Evolutionary conservation across 371 early-diverging fungal species (phyloP).

Genomic region (Syncephalastrum racemosum): DNA sequence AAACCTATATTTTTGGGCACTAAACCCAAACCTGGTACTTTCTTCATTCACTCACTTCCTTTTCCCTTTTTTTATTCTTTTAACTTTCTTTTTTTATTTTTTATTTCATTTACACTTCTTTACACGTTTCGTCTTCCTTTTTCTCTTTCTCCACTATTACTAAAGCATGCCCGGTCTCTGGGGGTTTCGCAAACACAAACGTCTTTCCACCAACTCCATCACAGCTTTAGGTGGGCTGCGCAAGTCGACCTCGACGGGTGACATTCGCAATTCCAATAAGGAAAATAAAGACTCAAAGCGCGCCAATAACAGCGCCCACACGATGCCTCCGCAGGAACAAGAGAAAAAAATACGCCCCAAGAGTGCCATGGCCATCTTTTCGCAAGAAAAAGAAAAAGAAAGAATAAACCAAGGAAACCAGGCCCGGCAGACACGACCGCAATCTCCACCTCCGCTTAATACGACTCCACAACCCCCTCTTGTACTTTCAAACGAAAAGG

Average conservation of each 20-base stretch:
- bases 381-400: conserved; percentile 5
- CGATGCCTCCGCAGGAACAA: too few species aligned
- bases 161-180: too few species aligned
- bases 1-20: not conserved
- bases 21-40: conserved; percentile 6
- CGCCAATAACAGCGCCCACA: too few species aligned
- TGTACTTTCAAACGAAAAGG: conserved; percentile 2
- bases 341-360: not conserved
- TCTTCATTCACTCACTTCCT: conserved; percentile 3
- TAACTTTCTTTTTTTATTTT: conserved; percentile 10
- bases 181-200: conserved; percentile 1
- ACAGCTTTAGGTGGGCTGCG: conserved; percentile 7
- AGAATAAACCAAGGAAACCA: not conserved
- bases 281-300: too few species aligned
- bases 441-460: too few species aligned
- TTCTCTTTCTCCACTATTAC: not conserved
- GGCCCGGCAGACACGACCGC: not conserved
- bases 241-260: conserved; percentile 24
- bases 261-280: conserved; percentile 7
- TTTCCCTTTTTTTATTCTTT: conserved; percentile 4
- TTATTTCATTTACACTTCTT: conserved; percentile 7
- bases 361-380: conserved; percentile 8
- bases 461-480: not conserved
- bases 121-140: conserved; percentile 26
- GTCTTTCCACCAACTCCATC: conserved; percentile 16